These are phyloP conservation scores for Wickerhamiella cacticola DNA, from an alignment of 805 yeast genomes.

Conservation along the genomic window DNA sequence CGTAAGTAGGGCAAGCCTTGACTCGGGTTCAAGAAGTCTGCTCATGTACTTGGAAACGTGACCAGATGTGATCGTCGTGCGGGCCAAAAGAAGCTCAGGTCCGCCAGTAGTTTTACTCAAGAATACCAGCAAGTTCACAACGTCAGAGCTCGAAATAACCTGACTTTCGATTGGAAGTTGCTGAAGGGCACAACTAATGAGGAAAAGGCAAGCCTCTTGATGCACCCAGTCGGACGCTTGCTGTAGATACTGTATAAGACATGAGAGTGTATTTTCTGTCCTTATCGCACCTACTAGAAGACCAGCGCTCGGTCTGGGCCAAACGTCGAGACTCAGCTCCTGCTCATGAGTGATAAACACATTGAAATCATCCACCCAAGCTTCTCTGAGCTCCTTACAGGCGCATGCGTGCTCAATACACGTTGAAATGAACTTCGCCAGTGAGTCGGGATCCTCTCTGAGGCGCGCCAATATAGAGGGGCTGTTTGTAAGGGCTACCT, in stretches of 20 bases:
- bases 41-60: neutral
- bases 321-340: slow-evolving; percentile 46
- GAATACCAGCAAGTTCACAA: neutral
- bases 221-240: slow-evolving; percentile 2
- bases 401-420: slow-evolving; percentile 34
- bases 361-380: slow-evolving; percentile 54
- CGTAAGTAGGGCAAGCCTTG: slow-evolving; percentile 5
- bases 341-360: slow-evolving; percentile 60
- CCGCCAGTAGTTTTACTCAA: neutral
- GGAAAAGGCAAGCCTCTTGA: slow-evolving; percentile 19
- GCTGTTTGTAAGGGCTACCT: slow-evolving; percentile 14
- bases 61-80: slow-evolving; percentile 20
- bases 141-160: slow-evolving; percentile 1
- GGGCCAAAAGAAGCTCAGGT: slow-evolving; percentile 17
- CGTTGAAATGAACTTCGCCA: slow-evolving; percentile 15
- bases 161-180: slow-evolving; percentile 18
- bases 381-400: slow-evolving; percentile 33
- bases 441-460: slow-evolving; percentile 5
- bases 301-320: slow-evolving; percentile 49
- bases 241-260: slow-evolving; percentile 14
- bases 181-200: slow-evolving; percentile 17
- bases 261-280: slow-evolving; percentile 15
- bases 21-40: slow-evolving; percentile 18
- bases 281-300: slow-evolving; percentile 44
- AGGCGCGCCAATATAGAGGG: neutral